These are phyloP conservation scores for Ganoderma lucidum DNA, from an alignment of 1,284 basidiomycete species.

Conservation along the genomic window DNA sequence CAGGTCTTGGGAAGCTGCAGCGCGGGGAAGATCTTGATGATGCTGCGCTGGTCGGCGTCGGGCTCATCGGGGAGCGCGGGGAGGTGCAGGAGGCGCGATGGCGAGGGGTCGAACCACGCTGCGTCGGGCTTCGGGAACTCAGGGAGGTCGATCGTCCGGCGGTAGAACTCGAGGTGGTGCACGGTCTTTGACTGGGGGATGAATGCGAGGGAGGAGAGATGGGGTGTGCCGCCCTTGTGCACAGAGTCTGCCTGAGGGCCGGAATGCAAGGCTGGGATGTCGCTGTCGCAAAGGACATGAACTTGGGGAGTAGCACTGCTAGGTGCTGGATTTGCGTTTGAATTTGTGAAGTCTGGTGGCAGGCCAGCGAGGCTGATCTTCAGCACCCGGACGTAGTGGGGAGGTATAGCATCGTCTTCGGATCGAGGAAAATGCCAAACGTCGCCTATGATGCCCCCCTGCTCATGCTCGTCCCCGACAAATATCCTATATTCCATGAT, in stretches of 20 bases:
- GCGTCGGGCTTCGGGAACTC: conserved; percentile 31
- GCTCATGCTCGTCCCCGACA: conserved; percentile 28
- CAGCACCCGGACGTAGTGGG: conserved; percentile 28
- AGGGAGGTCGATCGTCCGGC: conserved; percentile 30
- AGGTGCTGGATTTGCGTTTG: not conserved
- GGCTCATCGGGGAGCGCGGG: conserved; percentile 14
- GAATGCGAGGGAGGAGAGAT: conserved; percentile 25
- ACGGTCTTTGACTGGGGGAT: conserved; percentile 20
- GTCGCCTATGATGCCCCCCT: conserved; percentile 37
- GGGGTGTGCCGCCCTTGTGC: conserved; percentile 7
- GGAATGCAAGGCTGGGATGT: not conserved
- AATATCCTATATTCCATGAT: conserved; percentile 37
- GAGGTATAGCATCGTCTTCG: conserved; percentile 16
- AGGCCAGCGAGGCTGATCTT: conserved; percentile 34
- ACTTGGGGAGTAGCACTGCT: not conserved
- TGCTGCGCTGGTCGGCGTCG: conserved; percentile 25
- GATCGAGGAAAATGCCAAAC: conserved; percentile 31
- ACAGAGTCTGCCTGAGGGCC: not conserved
- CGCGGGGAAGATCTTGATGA: conserved; percentile 35
- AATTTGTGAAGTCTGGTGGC: not conserved
- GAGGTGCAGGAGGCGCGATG: conserved; percentile 29
- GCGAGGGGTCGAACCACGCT: conserved; percentile 30
- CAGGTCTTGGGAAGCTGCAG: conserved; percentile 35
- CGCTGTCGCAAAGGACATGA: conserved; percentile 16
- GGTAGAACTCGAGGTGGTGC: conserved; percentile 34